Conservation (phyloP, 1,139 yeast species). For the Arxiozyma heterogenica region DNA sequence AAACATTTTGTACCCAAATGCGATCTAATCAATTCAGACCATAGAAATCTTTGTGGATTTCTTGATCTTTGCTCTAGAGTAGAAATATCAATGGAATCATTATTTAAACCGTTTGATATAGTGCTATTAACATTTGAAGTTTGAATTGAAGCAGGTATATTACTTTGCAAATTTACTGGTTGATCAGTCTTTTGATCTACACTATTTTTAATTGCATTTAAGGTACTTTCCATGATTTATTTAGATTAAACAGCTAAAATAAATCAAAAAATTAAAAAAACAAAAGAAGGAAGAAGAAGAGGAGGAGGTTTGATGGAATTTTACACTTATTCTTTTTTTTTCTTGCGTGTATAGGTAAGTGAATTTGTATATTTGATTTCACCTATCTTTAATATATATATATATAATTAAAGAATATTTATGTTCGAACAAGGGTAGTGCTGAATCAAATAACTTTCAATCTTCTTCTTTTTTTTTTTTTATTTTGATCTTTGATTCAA, state of each 20-base stretch:
- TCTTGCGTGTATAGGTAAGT: neutral
- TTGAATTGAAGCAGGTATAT: neutral
- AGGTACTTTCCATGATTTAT: neutral
- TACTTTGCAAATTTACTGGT: neutral
- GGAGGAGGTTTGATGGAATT: no score
- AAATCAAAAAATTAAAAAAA: no score
- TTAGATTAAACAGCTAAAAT: neutral
- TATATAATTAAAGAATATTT: no score
- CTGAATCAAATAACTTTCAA: no score
- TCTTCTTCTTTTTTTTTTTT: no score
- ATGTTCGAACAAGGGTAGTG: neutral
- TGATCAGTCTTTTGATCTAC: constrained; percentile 2
- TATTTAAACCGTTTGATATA: neutral
- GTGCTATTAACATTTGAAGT: neutral
- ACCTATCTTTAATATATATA: no score
- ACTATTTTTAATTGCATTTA: constrained; percentile 4
- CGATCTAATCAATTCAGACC: constrained; percentile 43
- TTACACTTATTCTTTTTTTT: no score
- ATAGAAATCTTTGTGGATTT: constrained; percentile 55
- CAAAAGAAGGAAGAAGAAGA: no score
- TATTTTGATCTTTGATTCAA: no score
- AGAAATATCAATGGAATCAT: constrained; percentile 6
- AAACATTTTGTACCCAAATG: constrained; percentile 62
- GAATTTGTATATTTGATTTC: no score
- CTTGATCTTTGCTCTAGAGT: constrained; percentile 36